These are phyloP conservation scores for Thermomyces lanuginosus DNA, from an alignment of 2,329 filamentous ascomycete species.

Conservation along the genomic window DNA sequence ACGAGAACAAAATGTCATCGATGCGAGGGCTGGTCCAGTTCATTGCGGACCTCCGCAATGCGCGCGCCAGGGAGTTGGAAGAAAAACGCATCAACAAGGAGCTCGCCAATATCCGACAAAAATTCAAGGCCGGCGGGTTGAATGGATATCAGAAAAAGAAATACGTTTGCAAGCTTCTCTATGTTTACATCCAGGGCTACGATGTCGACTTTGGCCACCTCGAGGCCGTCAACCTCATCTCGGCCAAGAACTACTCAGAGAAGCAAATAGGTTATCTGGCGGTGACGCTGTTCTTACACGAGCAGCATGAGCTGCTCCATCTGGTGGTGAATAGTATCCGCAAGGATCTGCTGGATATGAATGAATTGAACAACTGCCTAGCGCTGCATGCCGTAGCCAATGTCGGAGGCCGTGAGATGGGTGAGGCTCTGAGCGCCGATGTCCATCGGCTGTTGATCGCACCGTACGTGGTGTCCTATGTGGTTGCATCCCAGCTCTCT, in stretches of 20 bases:
- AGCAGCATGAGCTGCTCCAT: constrained; percentile 89
- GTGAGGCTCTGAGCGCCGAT: constrained; percentile 77
- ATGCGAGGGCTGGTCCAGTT: constrained; percentile 79
- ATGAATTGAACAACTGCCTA: constrained; percentile 94
- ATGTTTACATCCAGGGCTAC: constrained; percentile 98
- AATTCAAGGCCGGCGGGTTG: constrained; percentile 89
- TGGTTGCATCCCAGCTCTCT: constrained; percentile 1
- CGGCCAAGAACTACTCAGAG: constrained; percentile 91
- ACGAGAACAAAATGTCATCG: constrained; percentile 23
- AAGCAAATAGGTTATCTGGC: constrained; percentile 98
- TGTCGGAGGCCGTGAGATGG: constrained; percentile 92
- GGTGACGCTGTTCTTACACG: constrained; percentile 91
- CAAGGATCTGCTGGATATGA: constrained; percentile 85
- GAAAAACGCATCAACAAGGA: constrained; percentile 99
- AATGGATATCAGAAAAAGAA: constrained; percentile 99
- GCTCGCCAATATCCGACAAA: constrained; percentile 92
- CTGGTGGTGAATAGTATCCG: constrained; percentile 96
- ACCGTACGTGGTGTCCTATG: constrained; percentile 45
- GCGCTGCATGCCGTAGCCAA: constrained; percentile 96
- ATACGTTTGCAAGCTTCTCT: constrained; percentile 99
- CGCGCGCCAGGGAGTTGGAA: constrained; percentile 82
- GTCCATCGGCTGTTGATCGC: constrained; percentile 90
- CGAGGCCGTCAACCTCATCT: constrained; percentile 95
- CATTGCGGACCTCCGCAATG: constrained; percentile 91
- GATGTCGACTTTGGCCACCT: constrained; percentile 98